Conservation (phyloP, 1,284 basidiomycete species). For the Inonotus obliquus region DNA sequence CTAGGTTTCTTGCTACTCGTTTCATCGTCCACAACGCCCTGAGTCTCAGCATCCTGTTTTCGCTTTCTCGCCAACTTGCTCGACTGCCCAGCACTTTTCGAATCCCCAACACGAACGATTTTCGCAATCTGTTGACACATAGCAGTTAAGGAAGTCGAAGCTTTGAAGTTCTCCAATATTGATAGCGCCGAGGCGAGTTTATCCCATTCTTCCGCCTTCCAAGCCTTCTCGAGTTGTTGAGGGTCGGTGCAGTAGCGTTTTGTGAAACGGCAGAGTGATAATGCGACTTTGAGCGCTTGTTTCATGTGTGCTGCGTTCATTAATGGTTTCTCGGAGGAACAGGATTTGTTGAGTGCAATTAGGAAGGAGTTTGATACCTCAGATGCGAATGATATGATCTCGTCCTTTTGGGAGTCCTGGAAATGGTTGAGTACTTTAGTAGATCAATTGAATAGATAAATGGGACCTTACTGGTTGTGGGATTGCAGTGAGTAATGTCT, state of each 20-base stretch:
- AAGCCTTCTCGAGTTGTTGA: conserved; percentile 30
- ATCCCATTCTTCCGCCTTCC: conserved; percentile 43
- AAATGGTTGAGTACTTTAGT: neutral
- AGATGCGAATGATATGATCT: conserved; percentile 48
- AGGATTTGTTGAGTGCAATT: conserved; percentile 47
- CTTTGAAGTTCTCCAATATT: conserved; percentile 39
- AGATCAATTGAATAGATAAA: neutral
- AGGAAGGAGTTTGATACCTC: conserved; percentile 49
- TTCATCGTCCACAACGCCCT: conserved; percentile 26
- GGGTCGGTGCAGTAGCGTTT: conserved; percentile 35
- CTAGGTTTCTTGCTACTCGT: conserved; percentile 38
- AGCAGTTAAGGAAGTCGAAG: conserved; percentile 39
- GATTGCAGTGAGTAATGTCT: conserved; percentile 54
- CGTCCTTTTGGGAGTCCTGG: conserved; percentile 27
- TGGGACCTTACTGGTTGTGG: conserved; percentile 13
- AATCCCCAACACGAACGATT: conserved; percentile 18
- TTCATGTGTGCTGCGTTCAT: conserved; percentile 72
- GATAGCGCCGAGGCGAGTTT: conserved; percentile 34
- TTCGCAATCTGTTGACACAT: conserved; percentile 46
- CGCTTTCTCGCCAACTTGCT: conserved; percentile 6
- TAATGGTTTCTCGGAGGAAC: conserved; percentile 37
- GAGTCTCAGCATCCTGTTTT: conserved; percentile 26
- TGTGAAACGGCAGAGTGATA: conserved; percentile 64
- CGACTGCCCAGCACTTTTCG: neutral
- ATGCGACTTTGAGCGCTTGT: conserved; percentile 72